phyloP scores from a whole-genome alignment of 208 protist species.

The Crithidia bombi region DNA sequence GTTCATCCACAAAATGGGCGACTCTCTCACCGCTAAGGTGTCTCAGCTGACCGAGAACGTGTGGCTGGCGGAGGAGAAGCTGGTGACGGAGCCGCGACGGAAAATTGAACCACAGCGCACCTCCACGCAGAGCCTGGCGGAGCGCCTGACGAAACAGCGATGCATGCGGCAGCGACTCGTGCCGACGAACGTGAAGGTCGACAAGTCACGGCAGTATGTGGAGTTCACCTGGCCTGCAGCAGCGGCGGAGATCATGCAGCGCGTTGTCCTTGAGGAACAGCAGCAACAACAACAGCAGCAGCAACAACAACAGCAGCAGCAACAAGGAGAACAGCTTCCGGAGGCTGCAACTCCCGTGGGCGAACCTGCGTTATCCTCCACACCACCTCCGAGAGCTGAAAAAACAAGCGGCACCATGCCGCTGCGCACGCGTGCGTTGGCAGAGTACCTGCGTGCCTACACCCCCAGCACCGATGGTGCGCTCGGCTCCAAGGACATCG shows the following conservation, averaged over 20 bases:
- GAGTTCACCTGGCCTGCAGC: slow-evolving; percentile 72
- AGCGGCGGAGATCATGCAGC: slow-evolving; percentile 23
- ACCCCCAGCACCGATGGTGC: slow-evolving; percentile 86
- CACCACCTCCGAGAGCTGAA: background rate
- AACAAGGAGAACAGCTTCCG: too few species aligned
- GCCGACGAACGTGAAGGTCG: slow-evolving; percentile 58
- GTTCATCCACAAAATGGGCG: slow-evolving; percentile 21
- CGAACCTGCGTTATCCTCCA: background rate
- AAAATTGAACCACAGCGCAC: slow-evolving; percentile 40
- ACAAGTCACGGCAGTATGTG: slow-evolving; percentile 63
- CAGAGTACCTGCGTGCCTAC: slow-evolving; percentile 85
- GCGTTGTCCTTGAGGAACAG: background rate
- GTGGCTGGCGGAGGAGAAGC: slow-evolving; percentile 44
- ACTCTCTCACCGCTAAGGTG: slow-evolving; percentile 36
- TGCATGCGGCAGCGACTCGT: slow-evolving; percentile 53
- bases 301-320: background rate
- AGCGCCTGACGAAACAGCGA: slow-evolving; percentile 68
- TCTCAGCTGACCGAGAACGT: slow-evolving; percentile 17
- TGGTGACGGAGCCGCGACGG: slow-evolving; percentile 77
- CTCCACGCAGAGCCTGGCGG: slow-evolving; percentile 49
- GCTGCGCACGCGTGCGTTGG: slow-evolving; percentile 58
- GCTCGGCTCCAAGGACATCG: slow-evolving; percentile 36
- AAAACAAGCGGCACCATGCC: background rate
- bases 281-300: background rate
- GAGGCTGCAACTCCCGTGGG: too few species aligned